A percentile compares a stretch with the other conserved stretches of the same genome.
These are phyloP conservation scores for Hymenoscyphus albidus DNA, from an alignment of 2,329 filamentous ascomycete genomes.

Conservation along the genomic window DNA sequence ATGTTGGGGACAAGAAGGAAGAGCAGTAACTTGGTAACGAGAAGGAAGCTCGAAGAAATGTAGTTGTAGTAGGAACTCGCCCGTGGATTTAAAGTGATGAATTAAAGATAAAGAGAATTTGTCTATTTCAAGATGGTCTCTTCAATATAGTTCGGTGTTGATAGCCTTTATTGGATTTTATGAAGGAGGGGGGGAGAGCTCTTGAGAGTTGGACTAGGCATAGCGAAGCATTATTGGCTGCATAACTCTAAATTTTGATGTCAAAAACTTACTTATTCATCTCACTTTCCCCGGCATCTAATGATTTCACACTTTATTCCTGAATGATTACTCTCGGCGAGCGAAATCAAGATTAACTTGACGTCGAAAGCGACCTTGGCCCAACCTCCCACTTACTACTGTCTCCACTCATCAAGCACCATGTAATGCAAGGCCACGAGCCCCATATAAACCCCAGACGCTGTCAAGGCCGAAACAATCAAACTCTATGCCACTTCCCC, in stretches of 20 bases:
- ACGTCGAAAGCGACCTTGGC: too few relatives aligned
- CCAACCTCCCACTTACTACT: too few relatives aligned
- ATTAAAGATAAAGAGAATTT: not conserved
- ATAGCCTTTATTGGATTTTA: not conserved
- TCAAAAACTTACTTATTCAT: not conserved
- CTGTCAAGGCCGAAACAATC: not conserved
- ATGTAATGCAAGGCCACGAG: not conserved
- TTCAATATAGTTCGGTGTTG: too few relatives aligned
- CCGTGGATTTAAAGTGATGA: not conserved
- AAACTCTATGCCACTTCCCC: not conserved
- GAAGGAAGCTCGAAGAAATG: not conserved
- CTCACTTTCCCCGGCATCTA: not conserved
- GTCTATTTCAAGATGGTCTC: not conserved
- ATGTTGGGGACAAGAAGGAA: constrained; percentile 57
- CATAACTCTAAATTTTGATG: not conserved
- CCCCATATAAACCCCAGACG: not conserved
- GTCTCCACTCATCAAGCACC: not conserved
- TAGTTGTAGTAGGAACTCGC: not conserved
- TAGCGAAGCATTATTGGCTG: not conserved
- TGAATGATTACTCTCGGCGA: not conserved
- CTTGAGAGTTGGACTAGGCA: not conserved
- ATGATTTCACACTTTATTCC: not conserved
- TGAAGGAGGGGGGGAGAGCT: not conserved
- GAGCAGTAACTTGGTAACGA: constrained; percentile 6
- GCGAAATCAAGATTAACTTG: not conserved